phyloP scores from a whole-genome alignment of 2,329 filamentous ascomycete genomes.

The Endothia cerciana region DNA sequence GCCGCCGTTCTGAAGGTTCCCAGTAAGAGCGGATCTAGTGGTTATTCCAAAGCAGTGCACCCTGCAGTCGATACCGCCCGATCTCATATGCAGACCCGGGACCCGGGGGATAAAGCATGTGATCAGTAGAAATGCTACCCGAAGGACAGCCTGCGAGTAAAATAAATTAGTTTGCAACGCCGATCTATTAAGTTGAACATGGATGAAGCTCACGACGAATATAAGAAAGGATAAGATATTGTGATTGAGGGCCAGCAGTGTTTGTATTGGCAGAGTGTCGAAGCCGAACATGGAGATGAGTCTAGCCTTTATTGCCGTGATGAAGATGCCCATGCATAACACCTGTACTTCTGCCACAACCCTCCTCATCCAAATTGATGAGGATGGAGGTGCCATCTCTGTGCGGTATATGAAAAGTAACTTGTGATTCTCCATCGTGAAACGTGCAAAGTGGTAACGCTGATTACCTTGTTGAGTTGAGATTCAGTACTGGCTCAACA shows the following conservation, averaged over 20 bases:
- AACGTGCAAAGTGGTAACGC: background rate
- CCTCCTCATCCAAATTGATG: background rate
- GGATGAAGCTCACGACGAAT: background rate
- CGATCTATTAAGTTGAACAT: background rate
- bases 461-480: background rate
- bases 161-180: background rate
- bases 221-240: background rate
- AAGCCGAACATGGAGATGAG: background rate
- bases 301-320: background rate
- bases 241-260: background rate
- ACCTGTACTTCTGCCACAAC: background rate
- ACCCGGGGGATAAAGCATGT: background rate
- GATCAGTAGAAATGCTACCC: background rate
- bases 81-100: background rate
- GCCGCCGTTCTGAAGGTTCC: background rate
- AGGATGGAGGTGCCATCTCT: background rate
- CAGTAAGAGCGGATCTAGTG: background rate
- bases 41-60: background rate
- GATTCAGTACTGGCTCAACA: background rate
- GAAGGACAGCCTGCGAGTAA: background rate
- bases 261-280: background rate
- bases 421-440: background rate
- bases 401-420: too few species aligned
- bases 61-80: background rate
- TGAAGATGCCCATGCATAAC: background rate